A percentile compares a stretch with the other conserved stretches of the same genome.
phyloP scores from a whole-genome alignment of 2,329 filamentous ascomycete genomes.

The Aspergillus sp. region DNA sequence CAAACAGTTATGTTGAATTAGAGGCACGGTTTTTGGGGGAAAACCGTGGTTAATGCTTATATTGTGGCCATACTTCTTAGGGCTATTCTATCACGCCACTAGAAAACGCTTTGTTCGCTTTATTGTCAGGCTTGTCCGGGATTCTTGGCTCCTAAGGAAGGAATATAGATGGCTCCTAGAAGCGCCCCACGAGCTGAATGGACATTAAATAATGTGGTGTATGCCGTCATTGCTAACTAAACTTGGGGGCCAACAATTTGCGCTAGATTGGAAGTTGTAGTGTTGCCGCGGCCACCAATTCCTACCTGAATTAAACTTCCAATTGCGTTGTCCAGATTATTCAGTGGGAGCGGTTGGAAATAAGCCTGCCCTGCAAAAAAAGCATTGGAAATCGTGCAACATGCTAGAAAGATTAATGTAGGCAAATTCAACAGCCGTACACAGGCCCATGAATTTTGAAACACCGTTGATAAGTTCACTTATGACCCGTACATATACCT shows the following conservation, averaged over 20 bases:
- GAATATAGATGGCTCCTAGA: neutral
- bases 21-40: neutral
- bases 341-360: too few relatives aligned
- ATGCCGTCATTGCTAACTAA: neutral
- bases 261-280: neutral
- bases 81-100: neutral
- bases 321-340: too few relatives aligned
- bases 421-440: too few relatives aligned
- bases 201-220: neutral
- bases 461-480: too few relatives aligned
- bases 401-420: too few relatives aligned
- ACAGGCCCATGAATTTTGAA: too few relatives aligned
- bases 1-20: neutral
- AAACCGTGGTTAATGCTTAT: neutral
- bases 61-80: neutral
- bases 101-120: neutral
- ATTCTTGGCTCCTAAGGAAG: neutral
- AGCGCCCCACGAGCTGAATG: neutral
- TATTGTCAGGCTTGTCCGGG: neutral
- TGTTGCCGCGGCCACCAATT: neutral
- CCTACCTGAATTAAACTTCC: neutral
- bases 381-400: too few relatives aligned
- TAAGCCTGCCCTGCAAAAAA: too few relatives aligned
- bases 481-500: too few relatives aligned
- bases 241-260: neutral